These are phyloP conservation scores for Pichia thaimueangensis DNA, from an alignment of 805 yeast species.

Conservation along the genomic window DNA sequence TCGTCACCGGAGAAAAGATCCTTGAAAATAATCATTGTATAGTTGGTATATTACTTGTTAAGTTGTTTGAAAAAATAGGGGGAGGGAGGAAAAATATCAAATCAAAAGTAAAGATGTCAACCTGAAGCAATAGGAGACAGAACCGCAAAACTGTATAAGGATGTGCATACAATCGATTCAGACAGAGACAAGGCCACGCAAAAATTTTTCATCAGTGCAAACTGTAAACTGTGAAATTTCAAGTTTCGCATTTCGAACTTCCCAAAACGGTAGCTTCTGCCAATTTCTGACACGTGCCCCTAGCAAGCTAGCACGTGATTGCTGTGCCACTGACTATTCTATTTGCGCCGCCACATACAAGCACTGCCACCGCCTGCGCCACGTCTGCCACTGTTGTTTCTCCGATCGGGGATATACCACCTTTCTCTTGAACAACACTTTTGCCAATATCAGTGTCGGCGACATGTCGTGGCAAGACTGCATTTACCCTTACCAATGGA, in stretches of 20 bases:
- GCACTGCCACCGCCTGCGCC: conserved; percentile 9
- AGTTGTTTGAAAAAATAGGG: not conserved
- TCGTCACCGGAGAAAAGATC: conserved; percentile 95
- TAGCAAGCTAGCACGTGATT: not conserved
- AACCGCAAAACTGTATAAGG: no score
- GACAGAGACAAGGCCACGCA: no score
- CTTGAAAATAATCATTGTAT: conserved; percentile 38
- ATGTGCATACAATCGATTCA: no score
- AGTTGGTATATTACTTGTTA: not conserved
- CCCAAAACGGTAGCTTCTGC: no score
- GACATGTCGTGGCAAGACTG: conserved; percentile 62
- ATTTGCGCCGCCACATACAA: not conserved
- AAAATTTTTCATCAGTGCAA: no score
- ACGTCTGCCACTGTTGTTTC: conserved; percentile 8
- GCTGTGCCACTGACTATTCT: not conserved
- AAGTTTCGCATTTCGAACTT: no score
- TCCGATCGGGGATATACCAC: not conserved
- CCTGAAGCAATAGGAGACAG: no score
- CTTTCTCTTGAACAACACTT: no score
- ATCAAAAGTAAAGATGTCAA: no score
- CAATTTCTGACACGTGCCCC: conserved; percentile 1
- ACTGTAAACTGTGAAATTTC: no score
- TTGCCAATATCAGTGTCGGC: conserved; percentile 62
- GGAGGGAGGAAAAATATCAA: no score
- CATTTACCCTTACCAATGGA: conserved; percentile 51